Base-by-base conservation (phyloP, 2,329 filamentous ascomycete genomes). In the Coleophoma eucalyptorum region DNA sequence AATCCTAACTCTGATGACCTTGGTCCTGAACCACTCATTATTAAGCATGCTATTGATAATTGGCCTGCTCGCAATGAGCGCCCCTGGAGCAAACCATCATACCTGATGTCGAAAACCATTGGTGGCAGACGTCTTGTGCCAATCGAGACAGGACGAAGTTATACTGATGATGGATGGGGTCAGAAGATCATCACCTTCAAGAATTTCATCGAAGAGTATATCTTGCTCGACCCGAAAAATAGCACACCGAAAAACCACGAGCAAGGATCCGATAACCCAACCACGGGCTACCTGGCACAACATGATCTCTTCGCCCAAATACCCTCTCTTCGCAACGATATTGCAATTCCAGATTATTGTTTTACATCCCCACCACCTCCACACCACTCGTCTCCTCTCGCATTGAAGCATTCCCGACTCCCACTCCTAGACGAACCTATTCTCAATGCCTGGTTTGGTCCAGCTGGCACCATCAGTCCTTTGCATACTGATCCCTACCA, bases 401-500 rank as follows among this genome's bases (percentile, higher is more conserved):
- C 71, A 31, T 48, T 67, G 31, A 69, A 68, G 46, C 71, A 72
- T 53, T 21, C 58, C 8, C 44, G 73, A 13, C 62, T 64, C 3
- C 69, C 70, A 2, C 68, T 70, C 35, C 68, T 79, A 12, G 75
- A 74, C 6, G 77, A 81, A 19, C 90, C 90, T 0, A 73, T 88
- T 41, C 76, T 95, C 16, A 96, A 97, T 68, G 91, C 90, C 7
- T 99, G 94, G 94, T 87, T 97, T 56, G 94, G 94, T 0, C 94
- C 94, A 0, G 75, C 84, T 0, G 85, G 84, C 46, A 97, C 94
- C 0, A 92, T 96, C 56, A 96, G 91, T 1, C 94, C 94, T 1
- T 75, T 97, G 1, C 94, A 99, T 67, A 95, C 90, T 2, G 94
- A 97, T 63, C 90, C 89, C 1, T 95, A 97, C 67, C 90, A 97